Evolutionary conservation across 768 basidiomycete species (phyloP).

Genomic region (Calvatia gigantea): DNA sequence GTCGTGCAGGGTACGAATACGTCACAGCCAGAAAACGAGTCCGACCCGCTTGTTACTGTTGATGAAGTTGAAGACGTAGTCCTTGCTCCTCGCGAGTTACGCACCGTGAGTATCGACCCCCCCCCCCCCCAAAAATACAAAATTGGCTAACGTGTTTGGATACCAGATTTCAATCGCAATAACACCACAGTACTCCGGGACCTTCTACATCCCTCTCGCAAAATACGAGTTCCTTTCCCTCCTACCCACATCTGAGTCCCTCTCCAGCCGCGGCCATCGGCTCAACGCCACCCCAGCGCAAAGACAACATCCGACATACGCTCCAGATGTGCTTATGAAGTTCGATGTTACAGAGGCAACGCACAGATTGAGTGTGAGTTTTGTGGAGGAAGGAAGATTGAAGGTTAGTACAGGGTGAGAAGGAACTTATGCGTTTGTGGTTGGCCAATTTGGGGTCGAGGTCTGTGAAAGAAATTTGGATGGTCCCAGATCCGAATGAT

Average conservation of each 20-base stretch:
- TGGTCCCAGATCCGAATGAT: conserved; percentile 57
- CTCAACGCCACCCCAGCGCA: conserved; percentile 75
- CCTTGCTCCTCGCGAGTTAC: conserved; percentile 61
- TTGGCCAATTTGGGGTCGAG: conserved; percentile 65
- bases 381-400: conserved; percentile 50
- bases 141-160: not conserved
- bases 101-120: conserved; percentile 53
- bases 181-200: conserved; percentile 46
- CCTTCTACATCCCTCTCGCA: conserved; percentile 53
- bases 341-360: conserved; percentile 62
- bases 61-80: conserved; percentile 60
- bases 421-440: conserved; percentile 46
- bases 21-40: conserved; percentile 25
- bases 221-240: conserved; percentile 72
- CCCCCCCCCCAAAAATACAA: not conserved
- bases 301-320: conserved; percentile 66
- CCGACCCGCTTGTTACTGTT: conserved; percentile 45
- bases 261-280: conserved; percentile 69
- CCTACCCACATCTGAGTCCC: conserved; percentile 62
- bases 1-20: conserved; percentile 38
- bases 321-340: conserved; percentile 57
- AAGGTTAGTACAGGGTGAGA: conserved; percentile 70
- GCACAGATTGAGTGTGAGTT: conserved; percentile 59
- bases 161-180: conserved; percentile 61
- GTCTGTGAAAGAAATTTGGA: conserved; percentile 67